Conservation (phyloP, 257 asterid genomes). For the Nicotiana tabacum region DNA sequence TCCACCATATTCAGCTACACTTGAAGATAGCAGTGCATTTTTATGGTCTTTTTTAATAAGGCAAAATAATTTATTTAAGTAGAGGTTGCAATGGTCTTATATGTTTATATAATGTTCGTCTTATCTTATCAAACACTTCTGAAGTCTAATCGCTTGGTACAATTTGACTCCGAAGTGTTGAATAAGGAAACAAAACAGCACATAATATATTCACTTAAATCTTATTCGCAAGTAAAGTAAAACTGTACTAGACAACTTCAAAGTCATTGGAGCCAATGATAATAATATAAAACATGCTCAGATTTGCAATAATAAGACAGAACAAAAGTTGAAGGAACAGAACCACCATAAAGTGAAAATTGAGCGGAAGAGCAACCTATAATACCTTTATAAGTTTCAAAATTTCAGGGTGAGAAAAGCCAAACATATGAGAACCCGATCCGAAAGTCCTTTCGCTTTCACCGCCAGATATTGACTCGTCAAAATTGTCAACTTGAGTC, state of each 20-base stretch:
- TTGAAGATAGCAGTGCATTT: not conserved
- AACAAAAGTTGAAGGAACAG: not conserved
- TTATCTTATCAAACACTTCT: not conserved
- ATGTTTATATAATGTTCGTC: not conserved
- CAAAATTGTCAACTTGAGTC: conserved; percentile 42
- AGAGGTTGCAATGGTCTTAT: not conserved
- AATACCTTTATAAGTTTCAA: conserved; percentile 70
- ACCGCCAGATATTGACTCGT: conserved; percentile 29
- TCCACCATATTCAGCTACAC: conserved; percentile 3
- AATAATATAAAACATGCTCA: not conserved
- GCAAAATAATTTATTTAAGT: too few relatives aligned
- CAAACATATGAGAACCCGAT: conserved; percentile 80
- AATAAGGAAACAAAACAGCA: not conserved
- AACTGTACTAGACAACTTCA: not conserved
- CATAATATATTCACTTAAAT: not conserved
- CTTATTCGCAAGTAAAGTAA: not conserved
- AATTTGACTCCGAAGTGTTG: not conserved
- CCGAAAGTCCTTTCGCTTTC: conserved; percentile 44
- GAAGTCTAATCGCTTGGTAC: not conserved
- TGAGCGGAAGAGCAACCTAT: conserved; percentile 5
- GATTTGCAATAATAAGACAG: not conserved
- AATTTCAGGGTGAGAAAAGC: conserved; percentile 74
- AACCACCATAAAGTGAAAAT: conserved; percentile 11
- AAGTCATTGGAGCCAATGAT: not conserved
- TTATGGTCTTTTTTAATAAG: not conserved